A percentile compares a stretch with the other conserved stretches of the same genome.
These are phyloP conservation scores for Starmerella bombicola DNA, from an alignment of 805 yeast species.

Conservation along the genomic window DNA sequence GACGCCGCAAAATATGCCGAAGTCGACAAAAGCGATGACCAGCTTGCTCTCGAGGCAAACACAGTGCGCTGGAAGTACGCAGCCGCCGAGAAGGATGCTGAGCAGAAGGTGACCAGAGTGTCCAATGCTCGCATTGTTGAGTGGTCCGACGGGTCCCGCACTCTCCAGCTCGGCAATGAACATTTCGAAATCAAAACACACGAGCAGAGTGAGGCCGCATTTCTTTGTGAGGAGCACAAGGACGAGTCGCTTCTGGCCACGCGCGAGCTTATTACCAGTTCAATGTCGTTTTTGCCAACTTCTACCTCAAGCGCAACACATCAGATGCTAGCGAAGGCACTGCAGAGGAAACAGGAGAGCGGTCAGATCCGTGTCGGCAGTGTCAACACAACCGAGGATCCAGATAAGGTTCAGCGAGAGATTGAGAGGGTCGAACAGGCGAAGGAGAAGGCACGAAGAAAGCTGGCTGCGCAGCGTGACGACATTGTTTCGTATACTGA, in stretches of 20 bases:
- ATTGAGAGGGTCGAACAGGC: conserved; percentile 32
- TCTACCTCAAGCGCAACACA: conserved; percentile 82
- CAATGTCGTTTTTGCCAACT: conserved; percentile 72
- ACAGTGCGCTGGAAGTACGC: conserved; percentile 92
- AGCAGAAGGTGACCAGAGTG: conserved; percentile 56
- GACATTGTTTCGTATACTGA: conserved; percentile 18
- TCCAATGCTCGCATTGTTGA: conserved; percentile 80
- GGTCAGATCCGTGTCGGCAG: conserved; percentile 27
- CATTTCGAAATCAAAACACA: conserved; percentile 52
- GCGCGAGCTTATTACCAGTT: conserved; percentile 49
- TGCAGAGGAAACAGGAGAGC: conserved; percentile 26
- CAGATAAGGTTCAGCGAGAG: conserved; percentile 35
- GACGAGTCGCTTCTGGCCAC: conserved; percentile 59
- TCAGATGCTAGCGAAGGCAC: conserved; percentile 47
- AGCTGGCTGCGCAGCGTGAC: conserved; percentile 31
- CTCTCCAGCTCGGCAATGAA: conserved; percentile 79
- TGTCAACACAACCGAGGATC: conserved; percentile 33
- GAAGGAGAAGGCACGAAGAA: conserved; percentile 32
- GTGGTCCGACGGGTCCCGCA: conserved; percentile 88
- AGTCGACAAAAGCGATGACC: conserved; percentile 26
- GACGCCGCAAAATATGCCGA: conserved; percentile 32
- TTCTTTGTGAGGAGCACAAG: conserved; percentile 58
- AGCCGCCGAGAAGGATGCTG: conserved; percentile 34
- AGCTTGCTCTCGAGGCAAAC: conserved; percentile 47
- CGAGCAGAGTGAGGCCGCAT: conserved; percentile 43